Base-by-base conservation (phyloP, 1,139 yeast species). In the Pichia sp. region DNA sequence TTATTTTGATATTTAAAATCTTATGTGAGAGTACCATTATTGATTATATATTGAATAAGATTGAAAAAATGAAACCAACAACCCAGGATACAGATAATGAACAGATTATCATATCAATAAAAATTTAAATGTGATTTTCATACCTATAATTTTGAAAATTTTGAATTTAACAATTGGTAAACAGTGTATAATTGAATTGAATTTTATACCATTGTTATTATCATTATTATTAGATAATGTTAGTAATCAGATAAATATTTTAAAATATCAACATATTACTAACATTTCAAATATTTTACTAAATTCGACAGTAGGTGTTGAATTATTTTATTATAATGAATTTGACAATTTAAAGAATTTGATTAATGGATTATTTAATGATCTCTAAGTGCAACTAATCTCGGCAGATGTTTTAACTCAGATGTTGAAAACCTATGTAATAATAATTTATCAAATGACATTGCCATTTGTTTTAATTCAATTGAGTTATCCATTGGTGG, bases 301-400 rank as follows among this genome's bases (percentile, higher is more conserved):
- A 49, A 85, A 87, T 56, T 77, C 82, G 46, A 86, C 95, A 81
- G 76, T 87, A 22, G 99, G 99, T 0, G 65, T 90, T 14, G 76
- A 86, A 58, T 79, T 86, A 10, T 79, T 84, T 60, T 76, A 88
- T 0, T 74, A 79, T 52, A 73, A 83, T 58, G 69, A 80, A 54
- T 85, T 81, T 60, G 73, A 73, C 50, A 77, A 85, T 33, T 62
- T 93, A 22, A 71, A 70, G 45, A 81, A 81, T 52, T 70, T 93
- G 39, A 70, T 91, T 2, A 71, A 76, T 42, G 84, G 91, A 63
- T 70, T 91, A 51, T 73, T 73, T 31, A 80, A 83, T 51, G 85
- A 86, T 79, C 25, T 67, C 75, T 93, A 44, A 86, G 71, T 0
- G 86, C 83, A 36, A 86, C 76, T 45, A 81, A 74, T 53, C 87